These are phyloP conservation scores for Exophiala sideris DNA, from an alignment of 2,329 filamentous ascomycete species.

Conservation along the genomic window DNA sequence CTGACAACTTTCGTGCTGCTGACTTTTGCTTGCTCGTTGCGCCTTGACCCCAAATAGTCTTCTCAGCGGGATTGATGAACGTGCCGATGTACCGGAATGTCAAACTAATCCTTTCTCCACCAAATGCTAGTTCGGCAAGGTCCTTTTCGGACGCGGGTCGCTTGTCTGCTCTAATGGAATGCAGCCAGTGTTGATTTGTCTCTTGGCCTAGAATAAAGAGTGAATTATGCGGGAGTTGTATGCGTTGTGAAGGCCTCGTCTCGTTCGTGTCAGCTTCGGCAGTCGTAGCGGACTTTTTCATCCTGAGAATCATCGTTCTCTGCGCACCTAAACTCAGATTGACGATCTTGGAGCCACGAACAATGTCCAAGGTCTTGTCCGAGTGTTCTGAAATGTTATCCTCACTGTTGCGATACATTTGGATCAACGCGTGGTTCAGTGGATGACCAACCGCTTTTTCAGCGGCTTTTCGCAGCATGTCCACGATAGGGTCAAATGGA, in stretches of 20 bases:
- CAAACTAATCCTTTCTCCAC: conserved; percentile 78
- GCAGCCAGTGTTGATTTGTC: conserved; percentile 85
- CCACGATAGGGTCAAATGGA: conserved; percentile 71
- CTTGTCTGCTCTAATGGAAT: conserved; percentile 88
- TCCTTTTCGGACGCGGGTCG: conserved; percentile 66
- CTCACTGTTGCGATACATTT: conserved; percentile 81
- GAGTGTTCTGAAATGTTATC: conserved; percentile 97
- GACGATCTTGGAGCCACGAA: conserved; percentile 74
- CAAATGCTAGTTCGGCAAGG: conserved; percentile 65
- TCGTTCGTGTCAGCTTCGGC: conserved; percentile 23
- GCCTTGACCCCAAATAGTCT: conserved; percentile 86
- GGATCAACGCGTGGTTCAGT: conserved; percentile 88
- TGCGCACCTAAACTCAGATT: conserved; percentile 93
- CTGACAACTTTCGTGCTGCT: conserved; percentile 62
- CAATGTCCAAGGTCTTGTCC: conserved; percentile 93
- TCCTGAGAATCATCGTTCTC: conserved; percentile 83
- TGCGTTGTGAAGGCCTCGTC: conserved; percentile 60
- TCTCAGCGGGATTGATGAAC: conserved; percentile 64
- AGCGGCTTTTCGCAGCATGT: conserved; percentile 63
- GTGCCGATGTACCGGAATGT: conserved; percentile 90
- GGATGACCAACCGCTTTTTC: conserved; percentile 72
- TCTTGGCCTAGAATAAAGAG: conserved; percentile 75
- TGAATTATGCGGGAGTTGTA: conserved; percentile 80
- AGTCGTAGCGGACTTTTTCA: conserved; percentile 60
- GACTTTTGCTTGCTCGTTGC: conserved; percentile 65